A percentile compares a stretch with the other conserved stretches of the same genome.
phyloP scores from a whole-genome alignment of 371 early-diverging fungal genomes.

The Dichotomocladium elegans region DNA sequence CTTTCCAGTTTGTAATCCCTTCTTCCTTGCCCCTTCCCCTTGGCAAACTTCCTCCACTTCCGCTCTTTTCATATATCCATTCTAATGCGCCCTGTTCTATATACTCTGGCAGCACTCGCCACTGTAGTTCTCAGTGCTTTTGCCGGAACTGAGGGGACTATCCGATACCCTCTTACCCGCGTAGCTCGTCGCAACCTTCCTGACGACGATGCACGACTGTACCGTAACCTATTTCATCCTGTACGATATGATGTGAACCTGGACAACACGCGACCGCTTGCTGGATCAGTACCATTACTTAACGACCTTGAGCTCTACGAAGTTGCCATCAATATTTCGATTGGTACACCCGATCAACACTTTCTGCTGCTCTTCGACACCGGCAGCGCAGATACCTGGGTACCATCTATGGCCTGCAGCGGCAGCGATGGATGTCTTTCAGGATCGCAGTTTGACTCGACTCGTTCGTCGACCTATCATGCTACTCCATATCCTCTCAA shows the following conservation, averaged over 20 bases:
- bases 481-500: slow-evolving; percentile 7
- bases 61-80: neutral
- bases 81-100: slow-evolving; percentile 9
- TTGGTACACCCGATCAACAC: slow-evolving; percentile 62
- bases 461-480: slow-evolving; percentile 13
- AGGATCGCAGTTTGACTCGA: slow-evolving; percentile 9
- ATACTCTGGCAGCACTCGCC: slow-evolving; percentile 7
- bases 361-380: slow-evolving; percentile 68
- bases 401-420: slow-evolving; percentile 41
- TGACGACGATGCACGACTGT: slow-evolving; percentile 1
- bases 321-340: slow-evolving; percentile 37
- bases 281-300: slow-evolving; percentile 11
- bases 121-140: neutral
- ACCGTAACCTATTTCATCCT: slow-evolving; percentile 8
- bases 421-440: slow-evolving; percentile 14
- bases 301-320: slow-evolving; percentile 29
- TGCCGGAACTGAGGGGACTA: neutral
- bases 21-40: neutral
- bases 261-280: neutral
- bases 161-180: slow-evolving; percentile 15
- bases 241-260: slow-evolving; percentile 6
- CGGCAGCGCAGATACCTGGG: slow-evolving; percentile 62
- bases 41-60: neutral
- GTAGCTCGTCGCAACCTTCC: slow-evolving; percentile 5
- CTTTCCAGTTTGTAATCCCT: neutral